phyloP scores from a whole-genome alignment of 129 eudicot genomes.

The Saposhnikovia divaricata region DNA sequence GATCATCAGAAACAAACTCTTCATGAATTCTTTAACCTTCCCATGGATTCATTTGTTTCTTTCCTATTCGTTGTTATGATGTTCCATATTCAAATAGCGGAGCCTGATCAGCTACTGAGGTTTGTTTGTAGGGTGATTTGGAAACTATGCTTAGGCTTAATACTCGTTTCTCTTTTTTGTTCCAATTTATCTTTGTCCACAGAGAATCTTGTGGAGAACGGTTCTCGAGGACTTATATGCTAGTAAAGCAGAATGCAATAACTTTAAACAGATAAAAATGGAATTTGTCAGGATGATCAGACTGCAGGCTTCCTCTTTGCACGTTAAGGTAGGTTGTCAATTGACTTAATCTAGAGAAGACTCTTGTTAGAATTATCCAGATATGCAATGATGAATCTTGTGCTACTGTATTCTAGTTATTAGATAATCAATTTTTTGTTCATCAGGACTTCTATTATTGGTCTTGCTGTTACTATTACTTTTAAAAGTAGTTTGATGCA shows the following conservation, averaged over 20 bases:
- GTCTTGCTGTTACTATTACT: not conserved
- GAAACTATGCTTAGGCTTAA: not conserved
- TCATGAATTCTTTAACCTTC: constrained; percentile 89
- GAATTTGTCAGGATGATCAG: constrained; percentile 6
- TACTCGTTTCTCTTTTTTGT: not conserved
- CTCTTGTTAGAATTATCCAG: not conserved
- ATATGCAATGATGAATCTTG: too few relatives aligned
- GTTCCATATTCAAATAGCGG: too few relatives aligned
- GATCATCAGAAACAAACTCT: constrained; percentile 64
- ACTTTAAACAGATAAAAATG: not conserved
- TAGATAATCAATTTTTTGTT: not conserved
- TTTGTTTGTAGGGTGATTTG: too few relatives aligned
- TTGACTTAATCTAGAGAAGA: not conserved
- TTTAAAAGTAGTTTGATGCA: not conserved
- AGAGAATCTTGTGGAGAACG: not conserved
- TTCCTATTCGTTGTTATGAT: too few relatives aligned
- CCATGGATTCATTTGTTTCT: constrained; percentile 75
- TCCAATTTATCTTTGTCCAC: not conserved
- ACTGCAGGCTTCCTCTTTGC: not conserved
- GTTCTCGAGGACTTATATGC: not conserved
- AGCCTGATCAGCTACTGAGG: too few relatives aligned
- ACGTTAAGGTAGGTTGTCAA: not conserved
- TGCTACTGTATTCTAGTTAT: not conserved
- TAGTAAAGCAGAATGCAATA: not conserved
- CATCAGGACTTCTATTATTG: not conserved